phyloP scores from a whole-genome alignment of 2,329 filamentous ascomycete species.

The Penicillium decumbens region DNA sequence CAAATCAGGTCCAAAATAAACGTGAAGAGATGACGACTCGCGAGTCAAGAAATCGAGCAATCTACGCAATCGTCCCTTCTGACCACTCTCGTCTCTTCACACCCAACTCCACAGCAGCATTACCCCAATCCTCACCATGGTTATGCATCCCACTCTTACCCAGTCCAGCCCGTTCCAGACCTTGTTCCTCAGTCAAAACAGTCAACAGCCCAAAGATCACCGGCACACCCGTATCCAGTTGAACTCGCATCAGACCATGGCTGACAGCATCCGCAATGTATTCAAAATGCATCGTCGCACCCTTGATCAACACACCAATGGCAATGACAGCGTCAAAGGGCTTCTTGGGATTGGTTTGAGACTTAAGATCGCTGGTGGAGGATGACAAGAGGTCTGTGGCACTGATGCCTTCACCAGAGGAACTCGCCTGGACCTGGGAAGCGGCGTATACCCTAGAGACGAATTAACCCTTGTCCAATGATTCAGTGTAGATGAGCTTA shows the following conservation, averaged over 20 bases:
- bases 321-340: constrained; percentile 93
- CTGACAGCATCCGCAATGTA: constrained; percentile 91
- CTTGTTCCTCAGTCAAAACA: constrained; percentile 82
- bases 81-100: constrained; percentile 82
- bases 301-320: constrained; percentile 95
- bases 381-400: constrained; percentile 58
- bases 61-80: constrained; percentile 56
- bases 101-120: constrained; percentile 88
- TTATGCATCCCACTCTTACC: constrained; percentile 63
- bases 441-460: constrained; percentile 68
- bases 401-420: constrained; percentile 34
- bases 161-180: constrained; percentile 75
- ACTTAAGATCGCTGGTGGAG: constrained; percentile 62
- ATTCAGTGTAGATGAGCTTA: constrained; percentile 38
- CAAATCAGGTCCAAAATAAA: not conserved
- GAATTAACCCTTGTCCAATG: not conserved
- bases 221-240: constrained; percentile 81
- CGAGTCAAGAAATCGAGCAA: not conserved
- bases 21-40: not conserved
- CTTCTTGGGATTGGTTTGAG: constrained; percentile 36
- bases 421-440: constrained; percentile 74
- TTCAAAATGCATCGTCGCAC: constrained; percentile 98
- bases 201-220: constrained; percentile 92
- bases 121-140: constrained; percentile 94
- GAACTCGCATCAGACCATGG: constrained; percentile 89